phyloP scores from a whole-genome alignment of 1,139 yeast species.

The Pichia norvegensis region DNA sequence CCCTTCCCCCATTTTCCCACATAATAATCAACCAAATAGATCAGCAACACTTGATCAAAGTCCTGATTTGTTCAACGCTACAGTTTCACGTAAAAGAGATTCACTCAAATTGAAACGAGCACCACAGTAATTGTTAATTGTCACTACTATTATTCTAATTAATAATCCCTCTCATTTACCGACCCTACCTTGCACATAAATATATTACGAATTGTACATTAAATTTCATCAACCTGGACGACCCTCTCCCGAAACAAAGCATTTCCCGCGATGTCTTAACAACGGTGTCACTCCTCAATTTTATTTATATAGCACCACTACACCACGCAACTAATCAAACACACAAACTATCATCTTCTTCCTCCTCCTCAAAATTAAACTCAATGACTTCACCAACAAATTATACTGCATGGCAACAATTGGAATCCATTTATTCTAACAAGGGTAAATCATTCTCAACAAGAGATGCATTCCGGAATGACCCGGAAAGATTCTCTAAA shows the following conservation, averaged over 20 bases:
- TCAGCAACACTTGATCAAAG: constrained; percentile 1
- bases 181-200: neutral
- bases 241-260: neutral
- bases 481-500: constrained; percentile 67
- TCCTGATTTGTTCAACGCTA: constrained; percentile 28
- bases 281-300: neutral
- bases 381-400: constrained; percentile 45
- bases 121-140: neutral
- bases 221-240: constrained; percentile 2
- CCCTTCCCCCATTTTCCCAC: neutral
- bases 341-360: neutral
- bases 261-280: neutral
- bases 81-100: constrained; percentile 35
- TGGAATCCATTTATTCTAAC: constrained; percentile 61
- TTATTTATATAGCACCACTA: neutral
- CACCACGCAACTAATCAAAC: neutral
- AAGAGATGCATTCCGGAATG: constrained; percentile 67
- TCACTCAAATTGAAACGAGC: constrained; percentile 32
- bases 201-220: neutral
- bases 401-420: constrained; percentile 76
- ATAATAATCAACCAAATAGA: constrained; percentile 2
- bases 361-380: neutral
- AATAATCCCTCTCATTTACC: neutral
- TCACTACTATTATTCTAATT: too few species aligned
- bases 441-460: constrained; percentile 66